Percentiles rank a stretch among this genome's conserved stretches.
Evolutionary conservation across 1,139 yeast genomes (phyloP).

Genomic region (Geotrichum bryndzae): DNA sequence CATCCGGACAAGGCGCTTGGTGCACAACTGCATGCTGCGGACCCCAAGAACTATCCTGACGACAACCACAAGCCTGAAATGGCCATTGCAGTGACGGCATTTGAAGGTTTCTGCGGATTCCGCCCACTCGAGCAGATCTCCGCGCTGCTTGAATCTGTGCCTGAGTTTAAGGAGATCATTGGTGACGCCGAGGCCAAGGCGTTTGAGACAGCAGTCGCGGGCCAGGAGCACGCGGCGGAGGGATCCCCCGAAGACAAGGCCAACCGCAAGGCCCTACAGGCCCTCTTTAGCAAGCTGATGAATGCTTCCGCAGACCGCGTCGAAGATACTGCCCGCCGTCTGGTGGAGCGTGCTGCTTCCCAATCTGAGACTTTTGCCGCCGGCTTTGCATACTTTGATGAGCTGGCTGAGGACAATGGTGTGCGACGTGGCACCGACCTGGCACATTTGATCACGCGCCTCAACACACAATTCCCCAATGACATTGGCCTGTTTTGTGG

Average conservation of each 20-base stretch:
- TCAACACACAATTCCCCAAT: slow-evolving; percentile 82
- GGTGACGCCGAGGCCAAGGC: slow-evolving; percentile 50
- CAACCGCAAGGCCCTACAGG: slow-evolving; percentile 63
- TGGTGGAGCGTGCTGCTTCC: slow-evolving; percentile 55
- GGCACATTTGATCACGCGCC: slow-evolving; percentile 65
- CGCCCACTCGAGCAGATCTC: slow-evolving; percentile 79
- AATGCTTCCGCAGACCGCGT: slow-evolving; percentile 58
- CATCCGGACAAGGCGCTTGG: slow-evolving; percentile 93
- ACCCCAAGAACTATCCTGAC: slow-evolving; percentile 94
- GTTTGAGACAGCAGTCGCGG: slow-evolving; percentile 42
- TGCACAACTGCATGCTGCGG: slow-evolving; percentile 63
- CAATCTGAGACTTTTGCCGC: slow-evolving; percentile 35
- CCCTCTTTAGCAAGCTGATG: slow-evolving; percentile 78
- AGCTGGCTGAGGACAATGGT: slow-evolving; percentile 28
- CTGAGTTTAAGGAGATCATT: slow-evolving; percentile 68
- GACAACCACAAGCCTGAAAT: slow-evolving; percentile 98
- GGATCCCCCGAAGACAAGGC: slow-evolving; percentile 36
- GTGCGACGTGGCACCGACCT: slow-evolving; percentile 41
- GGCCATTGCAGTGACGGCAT: slow-evolving; percentile 94
- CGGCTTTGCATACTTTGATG: slow-evolving; percentile 21
- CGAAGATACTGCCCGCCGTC: slow-evolving; percentile 47
- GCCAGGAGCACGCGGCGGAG: slow-evolving; percentile 45
- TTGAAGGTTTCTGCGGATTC: slow-evolving; percentile 97
- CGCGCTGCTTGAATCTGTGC: slow-evolving; percentile 57
- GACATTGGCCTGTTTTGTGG: slow-evolving; percentile 97